Evolutionary conservation across 148 eudicot genomes (phyloP).

Genomic region (Nepenthes gracilis): DNA sequence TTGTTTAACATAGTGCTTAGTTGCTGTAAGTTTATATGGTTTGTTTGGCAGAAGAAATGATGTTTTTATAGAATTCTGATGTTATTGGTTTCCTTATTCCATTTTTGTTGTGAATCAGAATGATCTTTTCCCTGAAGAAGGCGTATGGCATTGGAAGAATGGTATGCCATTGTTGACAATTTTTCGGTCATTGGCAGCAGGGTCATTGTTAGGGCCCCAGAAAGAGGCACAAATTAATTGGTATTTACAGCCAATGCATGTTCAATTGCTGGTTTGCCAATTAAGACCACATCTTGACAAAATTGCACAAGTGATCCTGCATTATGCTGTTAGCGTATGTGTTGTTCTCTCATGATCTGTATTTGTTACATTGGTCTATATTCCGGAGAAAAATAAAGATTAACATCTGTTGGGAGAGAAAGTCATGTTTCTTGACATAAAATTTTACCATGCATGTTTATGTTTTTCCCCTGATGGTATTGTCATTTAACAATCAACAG

Average conservation of each 20-base stretch:
- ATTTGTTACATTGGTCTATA: neutral
- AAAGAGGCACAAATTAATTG: conserved; percentile 75
- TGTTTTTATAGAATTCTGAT: neutral
- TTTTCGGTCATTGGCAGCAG: conserved; percentile 61
- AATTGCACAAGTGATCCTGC: conserved; percentile 64
- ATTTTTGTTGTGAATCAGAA: conserved; percentile 31
- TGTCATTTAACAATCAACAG: conserved; percentile 49
- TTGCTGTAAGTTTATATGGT: neutral
- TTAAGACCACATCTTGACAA: conserved; percentile 64
- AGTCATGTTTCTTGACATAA: neutral
- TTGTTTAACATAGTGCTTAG: neutral
- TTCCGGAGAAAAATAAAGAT: neutral
- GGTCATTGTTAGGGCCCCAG: conserved; percentile 67
- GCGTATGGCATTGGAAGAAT: conserved; percentile 78
- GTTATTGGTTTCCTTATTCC: neutral
- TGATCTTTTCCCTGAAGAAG: conserved; percentile 90
- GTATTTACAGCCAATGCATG: conserved; percentile 56
- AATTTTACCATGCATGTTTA: neutral
- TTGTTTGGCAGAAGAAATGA: too few relatives aligned
- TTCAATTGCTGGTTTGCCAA: conserved; percentile 54
- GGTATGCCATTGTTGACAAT: conserved; percentile 75
- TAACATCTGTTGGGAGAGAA: neutral
- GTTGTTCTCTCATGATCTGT: conserved; percentile 4
- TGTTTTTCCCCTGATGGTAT: conserved; percentile 4
- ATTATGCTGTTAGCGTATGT: conserved; percentile 88